Base-by-base conservation (phyloP, 139 green algal genomes). In the Chlamydomonas sp. region DNA sequence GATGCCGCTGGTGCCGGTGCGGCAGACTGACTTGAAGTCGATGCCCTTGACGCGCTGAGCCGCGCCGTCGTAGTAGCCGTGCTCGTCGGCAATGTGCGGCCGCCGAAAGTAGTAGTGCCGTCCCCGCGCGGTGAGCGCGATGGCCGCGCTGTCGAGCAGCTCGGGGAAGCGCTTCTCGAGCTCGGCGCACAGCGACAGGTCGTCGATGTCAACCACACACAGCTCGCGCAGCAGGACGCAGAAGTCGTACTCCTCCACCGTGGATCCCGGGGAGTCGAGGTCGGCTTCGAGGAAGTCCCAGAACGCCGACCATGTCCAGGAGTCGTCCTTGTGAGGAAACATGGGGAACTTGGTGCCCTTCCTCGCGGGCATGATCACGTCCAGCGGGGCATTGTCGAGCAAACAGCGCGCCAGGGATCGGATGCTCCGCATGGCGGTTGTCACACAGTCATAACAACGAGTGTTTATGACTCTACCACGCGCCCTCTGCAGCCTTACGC, bases 1-100 rank as follows among this genome's bases (percentile, higher is more conserved):
- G 28, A 69, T 26, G 5, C 69, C 69, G 22, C 38, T 6, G 3
- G 69, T 75, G 30, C 69, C 69, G 26, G 36, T 69, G 29, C 29
- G 3, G 20, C 10, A 54, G 3, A 57, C 20, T 3, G 58, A 48
- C 69, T 75, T 75, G 69, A 75, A 75, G 69, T 75, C 69, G 35
- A 75, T 54, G 1, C 58, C 58, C 2, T 28, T 24, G 3, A 20
- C 3, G 6, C 28, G 13, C 29, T 59, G 43, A 26, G 20, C 26
- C 13, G 24, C n/a, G 28, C 50, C 60, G 33, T 70, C 60, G 48
- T 66, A 76, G 48, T 43, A 71, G 16, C 54, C 24, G 16, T 36
- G 8, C 24, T 20, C 26, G 54, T 64, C 54, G 24, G 54, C 54
- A 10, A 10, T 36, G 24, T 64, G 24, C 30, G 54, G 26, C 8